Conservation (phyloP, 2,329 filamentous ascomycete species). For the Alternaria conjuncta region DNA sequence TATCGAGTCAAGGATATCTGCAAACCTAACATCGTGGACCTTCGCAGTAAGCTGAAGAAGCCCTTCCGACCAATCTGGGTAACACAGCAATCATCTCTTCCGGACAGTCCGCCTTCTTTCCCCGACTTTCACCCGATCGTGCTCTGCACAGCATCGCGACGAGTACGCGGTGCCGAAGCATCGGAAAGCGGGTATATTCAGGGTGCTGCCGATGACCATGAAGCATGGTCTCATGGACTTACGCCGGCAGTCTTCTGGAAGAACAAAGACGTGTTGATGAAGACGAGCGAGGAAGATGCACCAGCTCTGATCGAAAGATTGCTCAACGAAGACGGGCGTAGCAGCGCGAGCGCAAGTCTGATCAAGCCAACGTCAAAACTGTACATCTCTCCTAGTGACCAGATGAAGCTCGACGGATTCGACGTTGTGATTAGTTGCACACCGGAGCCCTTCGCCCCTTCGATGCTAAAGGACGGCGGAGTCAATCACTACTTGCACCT, state of each 20-base stretch:
- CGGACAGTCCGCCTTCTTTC: constrained; percentile 57
- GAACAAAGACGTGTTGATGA: constrained; percentile 66
- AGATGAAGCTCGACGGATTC: constrained; percentile 47
- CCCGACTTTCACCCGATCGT: constrained; percentile 73
- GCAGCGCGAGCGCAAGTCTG: constrained; percentile 40
- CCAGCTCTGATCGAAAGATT: constrained; percentile 58
- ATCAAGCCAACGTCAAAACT: constrained; percentile 52
- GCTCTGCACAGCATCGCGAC: constrained; percentile 82
- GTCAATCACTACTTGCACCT: constrained; percentile 62
- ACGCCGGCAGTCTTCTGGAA: constrained; percentile 82
- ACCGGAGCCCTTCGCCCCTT: constrained; percentile 45
- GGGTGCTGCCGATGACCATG: constrained; percentile 91
- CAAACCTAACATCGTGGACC: constrained; percentile 62
- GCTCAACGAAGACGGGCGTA: constrained; percentile 28
- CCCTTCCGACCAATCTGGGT: constrained; percentile 83
- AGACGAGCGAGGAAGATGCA: constrained; percentile 69
- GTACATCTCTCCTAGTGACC: constrained; percentile 49
- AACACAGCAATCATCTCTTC: constrained; percentile 67
- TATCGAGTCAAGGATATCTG: constrained; percentile 56
- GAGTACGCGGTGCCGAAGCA: constrained; percentile 71
- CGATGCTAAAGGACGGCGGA: constrained; percentile 13
- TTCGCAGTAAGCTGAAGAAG: constrained; percentile 67
- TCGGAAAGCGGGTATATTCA: constrained; percentile 84
- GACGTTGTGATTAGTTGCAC: constrained; percentile 54
- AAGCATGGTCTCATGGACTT: constrained; percentile 87